phyloP scores from a whole-genome alignment of 257 asterid genomes.

The Nicotiana attenuata region DNA sequence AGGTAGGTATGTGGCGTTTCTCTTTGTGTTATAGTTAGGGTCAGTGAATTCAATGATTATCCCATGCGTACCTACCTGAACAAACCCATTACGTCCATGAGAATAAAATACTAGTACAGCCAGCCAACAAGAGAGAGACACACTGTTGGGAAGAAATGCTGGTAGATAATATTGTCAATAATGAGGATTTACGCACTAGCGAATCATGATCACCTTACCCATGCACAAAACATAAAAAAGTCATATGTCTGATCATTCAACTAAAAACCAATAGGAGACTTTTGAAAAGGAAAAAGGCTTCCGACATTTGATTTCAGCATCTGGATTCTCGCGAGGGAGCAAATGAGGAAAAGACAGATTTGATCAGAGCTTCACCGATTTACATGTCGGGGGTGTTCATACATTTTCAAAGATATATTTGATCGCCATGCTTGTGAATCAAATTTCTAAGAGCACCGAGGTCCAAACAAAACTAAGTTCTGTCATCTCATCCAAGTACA shows the following conservation, averaged over 20 bases:
- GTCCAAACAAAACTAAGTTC: background rate
- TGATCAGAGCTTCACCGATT: background rate
- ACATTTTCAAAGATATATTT: background rate
- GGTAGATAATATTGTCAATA: background rate
- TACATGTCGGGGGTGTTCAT: background rate
- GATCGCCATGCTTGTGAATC: background rate
- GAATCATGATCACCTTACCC: constrained; percentile 4
- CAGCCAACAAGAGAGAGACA: background rate
- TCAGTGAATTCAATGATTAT: constrained; percentile 91
- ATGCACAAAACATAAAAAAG: background rate
- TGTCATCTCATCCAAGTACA: background rate
- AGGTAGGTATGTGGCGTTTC: constrained; percentile 96
- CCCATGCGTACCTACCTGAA: constrained; percentile 93
- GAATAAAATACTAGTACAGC: background rate
- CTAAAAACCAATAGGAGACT: constrained; percentile 9
- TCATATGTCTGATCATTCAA: constrained; percentile 8
- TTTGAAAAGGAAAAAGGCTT: background rate
- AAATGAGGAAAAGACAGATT: background rate
- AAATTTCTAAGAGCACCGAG: background rate
- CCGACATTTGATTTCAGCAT: background rate
- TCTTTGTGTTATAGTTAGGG: constrained; percentile 52
- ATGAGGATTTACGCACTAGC: background rate
- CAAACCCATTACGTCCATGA: background rate
- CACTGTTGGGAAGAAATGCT: background rate
- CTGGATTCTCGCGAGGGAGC: constrained; percentile 5